Evolutionary conservation across 495 filamentous ascomycete genomes (phyloP).

Genomic region (Trichoderma virens): DNA sequence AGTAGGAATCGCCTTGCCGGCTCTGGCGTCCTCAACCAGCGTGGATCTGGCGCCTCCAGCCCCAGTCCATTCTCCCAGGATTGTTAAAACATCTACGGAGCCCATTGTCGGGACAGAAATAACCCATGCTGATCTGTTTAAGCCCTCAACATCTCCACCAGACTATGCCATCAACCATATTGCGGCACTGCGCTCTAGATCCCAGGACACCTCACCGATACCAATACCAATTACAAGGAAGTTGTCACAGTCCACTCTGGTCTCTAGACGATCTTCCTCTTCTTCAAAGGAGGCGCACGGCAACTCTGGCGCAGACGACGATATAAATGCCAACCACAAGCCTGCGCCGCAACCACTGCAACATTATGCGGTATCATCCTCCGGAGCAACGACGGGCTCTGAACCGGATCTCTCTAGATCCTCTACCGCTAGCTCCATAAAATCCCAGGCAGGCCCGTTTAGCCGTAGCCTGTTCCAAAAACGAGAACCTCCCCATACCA

Average conservation of each 20-base stretch:
- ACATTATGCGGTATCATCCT: slow-evolving; percentile 32
- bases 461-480: slow-evolving; percentile 32
- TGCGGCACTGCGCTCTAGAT: slow-evolving; percentile 57
- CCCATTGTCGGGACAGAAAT: slow-evolving; percentile 23
- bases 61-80: slow-evolving; percentile 29
- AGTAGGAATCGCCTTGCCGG: slow-evolving; percentile 19
- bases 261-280: slow-evolving; percentile 42
- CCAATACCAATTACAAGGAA: slow-evolving; percentile 36
- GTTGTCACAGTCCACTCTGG: slow-evolving; percentile 10
- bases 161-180: slow-evolving; percentile 54
- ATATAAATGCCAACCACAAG: background rate
- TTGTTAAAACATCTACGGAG: slow-evolving; percentile 32
- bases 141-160: slow-evolving; percentile 22
- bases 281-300: slow-evolving; percentile 17
- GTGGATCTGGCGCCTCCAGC: slow-evolving; percentile 23
- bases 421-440: slow-evolving; percentile 28
- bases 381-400: slow-evolving; percentile 18
- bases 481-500: slow-evolving; percentile 24
- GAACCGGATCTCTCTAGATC: slow-evolving; percentile 24
- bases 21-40: slow-evolving; percentile 30
- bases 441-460: slow-evolving; percentile 29
- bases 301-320: slow-evolving; percentile 11
- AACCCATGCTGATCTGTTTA: slow-evolving; percentile 24
- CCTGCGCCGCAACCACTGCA: slow-evolving; percentile 23
- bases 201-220: slow-evolving; percentile 48